These are phyloP conservation scores for Sphaerostilbella broomeana DNA, from an alignment of 2,329 filamentous ascomycete species.

Conservation along the genomic window DNA sequence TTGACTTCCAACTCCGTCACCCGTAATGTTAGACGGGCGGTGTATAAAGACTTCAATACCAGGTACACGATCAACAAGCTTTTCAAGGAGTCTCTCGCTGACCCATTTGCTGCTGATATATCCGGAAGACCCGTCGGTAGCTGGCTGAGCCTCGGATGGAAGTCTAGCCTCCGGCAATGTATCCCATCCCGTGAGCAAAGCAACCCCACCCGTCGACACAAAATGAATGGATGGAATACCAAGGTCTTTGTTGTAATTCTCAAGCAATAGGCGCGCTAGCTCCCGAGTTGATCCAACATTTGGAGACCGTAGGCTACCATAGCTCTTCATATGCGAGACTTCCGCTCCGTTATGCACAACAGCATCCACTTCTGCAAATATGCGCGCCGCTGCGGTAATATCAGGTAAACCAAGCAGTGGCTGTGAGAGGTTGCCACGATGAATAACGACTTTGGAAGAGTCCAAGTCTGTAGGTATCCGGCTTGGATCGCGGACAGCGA, in stretches of 20 bases:
- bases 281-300: conserved; percentile 28
- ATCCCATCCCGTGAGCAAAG: neutral
- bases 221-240: conserved; percentile 30
- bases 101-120: conserved; percentile 29
- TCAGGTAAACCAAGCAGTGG: conserved; percentile 32
- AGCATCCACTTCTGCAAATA: conserved; percentile 16
- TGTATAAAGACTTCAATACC: conserved; percentile 12
- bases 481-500: conserved; percentile 31
- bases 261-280: conserved; percentile 20
- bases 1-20: no score
- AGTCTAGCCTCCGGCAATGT: neutral
- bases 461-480: no score
- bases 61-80: conserved; percentile 5
- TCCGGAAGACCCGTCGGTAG: conserved; percentile 20
- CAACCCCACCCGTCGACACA: conserved; percentile 27
- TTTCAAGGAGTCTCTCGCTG: conserved; percentile 25
- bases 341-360: conserved; percentile 46
- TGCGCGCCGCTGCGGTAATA: neutral
- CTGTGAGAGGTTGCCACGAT: conserved; percentile 31
- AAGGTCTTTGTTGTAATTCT: no score
- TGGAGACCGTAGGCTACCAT: conserved; percentile 19
- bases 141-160: conserved; percentile 2
- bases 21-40: conserved; percentile 11
- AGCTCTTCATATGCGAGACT: conserved; percentile 27
- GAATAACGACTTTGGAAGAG: conserved; percentile 25